Evolutionary conservation across 768 basidiomycete species (phyloP).

Genomic region (Daedaleopsis nitida): DNA sequence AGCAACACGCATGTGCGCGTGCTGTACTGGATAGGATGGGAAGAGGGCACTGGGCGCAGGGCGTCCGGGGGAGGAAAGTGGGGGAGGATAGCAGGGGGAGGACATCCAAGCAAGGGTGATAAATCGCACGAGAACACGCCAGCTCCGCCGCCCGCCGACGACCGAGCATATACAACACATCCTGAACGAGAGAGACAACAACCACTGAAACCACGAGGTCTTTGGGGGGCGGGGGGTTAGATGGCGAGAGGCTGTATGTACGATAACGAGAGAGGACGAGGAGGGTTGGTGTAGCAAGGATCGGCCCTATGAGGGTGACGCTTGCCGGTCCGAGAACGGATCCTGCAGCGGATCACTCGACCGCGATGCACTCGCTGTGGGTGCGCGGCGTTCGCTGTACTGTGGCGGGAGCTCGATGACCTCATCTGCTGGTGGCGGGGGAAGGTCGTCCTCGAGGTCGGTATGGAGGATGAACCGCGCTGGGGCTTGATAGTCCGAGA

Average conservation of each 20-base stretch:
- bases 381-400: slow-evolving; percentile 54
- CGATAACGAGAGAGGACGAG: background rate
- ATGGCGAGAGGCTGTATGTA: background rate
- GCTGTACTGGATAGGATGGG: background rate
- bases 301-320: slow-evolving; percentile 27
- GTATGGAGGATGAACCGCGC: slow-evolving; percentile 71
- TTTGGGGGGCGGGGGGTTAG: background rate
- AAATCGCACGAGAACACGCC: background rate
- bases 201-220: slow-evolving; percentile 3
- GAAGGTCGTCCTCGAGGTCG: slow-evolving; percentile 58
- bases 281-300: background rate
- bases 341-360: slow-evolving; percentile 47
- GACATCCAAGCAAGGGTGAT: background rate
- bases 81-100: background rate
- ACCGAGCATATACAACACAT: background rate
- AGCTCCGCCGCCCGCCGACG: background rate
- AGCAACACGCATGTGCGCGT: background rate
- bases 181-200: slow-evolving; percentile 5
- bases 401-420: slow-evolving; percentile 73
- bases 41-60: background rate
- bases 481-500: slow-evolving; percentile 39
- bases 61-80: background rate
- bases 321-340: slow-evolving; percentile 72
- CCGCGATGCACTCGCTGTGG: slow-evolving; percentile 26
- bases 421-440: slow-evolving; percentile 1